These are phyloP conservation scores for Raffaelea deltoideospora DNA, from an alignment of 2,329 filamentous ascomycete genomes.

Conservation along the genomic window DNA sequence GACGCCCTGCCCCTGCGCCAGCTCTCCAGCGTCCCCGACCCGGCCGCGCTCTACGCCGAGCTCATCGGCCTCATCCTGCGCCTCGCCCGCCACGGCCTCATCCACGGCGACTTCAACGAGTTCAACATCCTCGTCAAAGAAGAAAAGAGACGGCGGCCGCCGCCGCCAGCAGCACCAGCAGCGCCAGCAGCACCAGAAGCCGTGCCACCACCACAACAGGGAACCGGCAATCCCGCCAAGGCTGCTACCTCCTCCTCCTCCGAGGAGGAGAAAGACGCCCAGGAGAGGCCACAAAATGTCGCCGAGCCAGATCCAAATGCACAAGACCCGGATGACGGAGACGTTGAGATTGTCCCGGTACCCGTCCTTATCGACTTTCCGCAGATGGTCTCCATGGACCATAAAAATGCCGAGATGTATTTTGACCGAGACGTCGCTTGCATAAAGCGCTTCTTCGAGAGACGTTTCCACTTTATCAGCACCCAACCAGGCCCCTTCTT, in stretches of 20 bases:
- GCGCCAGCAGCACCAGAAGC: no score
- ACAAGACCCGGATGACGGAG: slow-evolving; percentile 7
- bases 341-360: slow-evolving; percentile 27
- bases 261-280: slow-evolving; percentile 40
- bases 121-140: slow-evolving; percentile 97
- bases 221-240: no score
- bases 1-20: slow-evolving; percentile 87
- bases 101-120: slow-evolving; percentile 98
- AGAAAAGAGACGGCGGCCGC: no score
- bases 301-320: no score
- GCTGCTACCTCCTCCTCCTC: no score
- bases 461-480: slow-evolving; percentile 75
- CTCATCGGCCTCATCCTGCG: slow-evolving; percentile 74
- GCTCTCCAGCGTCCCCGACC: slow-evolving; percentile 69
- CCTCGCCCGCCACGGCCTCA: slow-evolving; percentile 73
- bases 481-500: slow-evolving; percentile 76
- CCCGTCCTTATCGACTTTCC: slow-evolving; percentile 95
- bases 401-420: slow-evolving; percentile 88
- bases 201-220: no score
- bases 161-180: no score
- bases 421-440: slow-evolving; percentile 94
- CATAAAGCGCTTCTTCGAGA: slow-evolving; percentile 84
- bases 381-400: slow-evolving; percentile 93
- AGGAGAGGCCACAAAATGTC: no score
- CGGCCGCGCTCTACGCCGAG: slow-evolving; percentile 77